Evolutionary conservation across 1,139 yeast genomes (phyloP).

Genomic region (Nadsonia commutata): DNA sequence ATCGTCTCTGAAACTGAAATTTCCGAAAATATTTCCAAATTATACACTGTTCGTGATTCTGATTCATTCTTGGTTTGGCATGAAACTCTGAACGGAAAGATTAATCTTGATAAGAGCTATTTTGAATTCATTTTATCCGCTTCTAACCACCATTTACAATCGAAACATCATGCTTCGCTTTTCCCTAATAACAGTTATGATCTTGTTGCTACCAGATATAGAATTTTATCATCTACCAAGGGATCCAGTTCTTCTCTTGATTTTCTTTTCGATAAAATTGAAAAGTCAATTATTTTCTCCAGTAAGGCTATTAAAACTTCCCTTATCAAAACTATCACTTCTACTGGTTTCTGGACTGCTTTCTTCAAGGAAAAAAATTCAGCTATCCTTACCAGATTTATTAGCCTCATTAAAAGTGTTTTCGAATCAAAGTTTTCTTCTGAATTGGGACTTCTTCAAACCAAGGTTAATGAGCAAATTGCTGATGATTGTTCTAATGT

Average conservation of each 20-base stretch:
- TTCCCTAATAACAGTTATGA: not conserved
- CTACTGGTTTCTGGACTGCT: not conserved
- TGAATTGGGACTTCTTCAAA: not conserved
- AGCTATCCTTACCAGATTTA: not conserved
- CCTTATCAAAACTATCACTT: not conserved
- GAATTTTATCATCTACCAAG: not conserved
- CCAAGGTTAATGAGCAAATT: not conserved
- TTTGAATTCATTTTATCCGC: not conserved
- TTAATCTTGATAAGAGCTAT: not conserved
- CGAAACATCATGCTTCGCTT: not conserved
- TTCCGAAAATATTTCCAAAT: not conserved
- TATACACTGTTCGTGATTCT: not conserved
- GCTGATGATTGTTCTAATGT: not conserved
- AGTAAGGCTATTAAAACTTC: not conserved
- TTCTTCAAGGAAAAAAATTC: not conserved
- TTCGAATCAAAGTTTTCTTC: not conserved
- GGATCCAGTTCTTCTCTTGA: not conserved
- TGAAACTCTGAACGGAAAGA: not conserved
- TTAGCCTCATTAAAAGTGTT: not conserved
- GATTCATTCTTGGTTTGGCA: not conserved
- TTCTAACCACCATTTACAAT: not conserved
- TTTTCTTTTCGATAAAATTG: not conserved
- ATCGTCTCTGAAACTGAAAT: slow-evolving; percentile 6
- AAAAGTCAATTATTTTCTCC: not conserved
- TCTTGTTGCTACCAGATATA: not conserved